Percentiles rank a stretch among this genome's conserved stretches.
phyloP scores from a whole-genome alignment of 805 yeast genomes.

The Candida orba region DNA sequence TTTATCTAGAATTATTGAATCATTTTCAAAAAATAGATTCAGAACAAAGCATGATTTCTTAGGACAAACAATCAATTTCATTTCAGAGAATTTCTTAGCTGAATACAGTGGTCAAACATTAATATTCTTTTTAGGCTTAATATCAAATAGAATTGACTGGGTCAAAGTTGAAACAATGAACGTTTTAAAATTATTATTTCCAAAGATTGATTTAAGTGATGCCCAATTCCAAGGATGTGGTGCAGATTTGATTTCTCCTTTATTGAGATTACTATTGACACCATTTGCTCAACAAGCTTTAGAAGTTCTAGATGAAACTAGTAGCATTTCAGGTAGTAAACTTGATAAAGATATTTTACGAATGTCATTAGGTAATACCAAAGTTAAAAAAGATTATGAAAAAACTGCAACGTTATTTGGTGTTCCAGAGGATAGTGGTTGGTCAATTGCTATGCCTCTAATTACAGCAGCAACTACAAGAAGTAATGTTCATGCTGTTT shows the following conservation, averaged over 20 bases:
- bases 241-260: conserved; percentile 89
- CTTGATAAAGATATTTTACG: conserved; percentile 87
- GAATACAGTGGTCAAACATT: conserved; percentile 66
- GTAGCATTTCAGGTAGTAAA: conserved; percentile 79
- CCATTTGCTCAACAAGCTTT: conserved; percentile 86
- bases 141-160: conserved; percentile 74
- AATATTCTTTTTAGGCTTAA: conserved; percentile 67
- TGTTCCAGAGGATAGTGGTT: conserved; percentile 89
- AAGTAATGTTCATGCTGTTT: conserved; percentile 92
- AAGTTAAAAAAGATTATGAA: conserved; percentile 74
- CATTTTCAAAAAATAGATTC: conserved; percentile 72
- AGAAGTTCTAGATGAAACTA: conserved; percentile 83
- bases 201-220: conserved; percentile 65
- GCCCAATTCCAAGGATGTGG: conserved; percentile 86
- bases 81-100: conserved; percentile 66
- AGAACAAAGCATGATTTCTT: conserved; percentile 87
- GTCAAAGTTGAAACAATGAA: conserved; percentile 75
- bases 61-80: conserved; percentile 66
- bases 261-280: conserved; percentile 69
- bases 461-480: conserved; percentile 83
- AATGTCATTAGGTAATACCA: conserved; percentile 81
- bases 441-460: conserved; percentile 97
- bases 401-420: conserved; percentile 88
- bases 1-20: conserved; percentile 64
- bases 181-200: conserved; percentile 64